Evolutionary conservation across 371 early-diverging fungal species (phyloP).

Genomic region (Mucor sp.): DNA sequence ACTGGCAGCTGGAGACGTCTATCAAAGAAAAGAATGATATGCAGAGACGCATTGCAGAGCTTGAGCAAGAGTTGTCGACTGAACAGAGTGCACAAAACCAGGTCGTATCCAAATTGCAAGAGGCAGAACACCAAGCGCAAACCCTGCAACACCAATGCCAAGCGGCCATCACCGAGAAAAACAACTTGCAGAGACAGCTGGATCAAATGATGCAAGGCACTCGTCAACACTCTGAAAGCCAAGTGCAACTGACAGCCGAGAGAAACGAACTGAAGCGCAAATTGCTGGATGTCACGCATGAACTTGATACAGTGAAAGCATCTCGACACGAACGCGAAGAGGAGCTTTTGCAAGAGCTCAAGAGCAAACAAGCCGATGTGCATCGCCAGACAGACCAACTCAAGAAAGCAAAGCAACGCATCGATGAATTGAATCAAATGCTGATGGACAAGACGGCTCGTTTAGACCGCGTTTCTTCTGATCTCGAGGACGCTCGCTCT

Average conservation of each 20-base stretch:
- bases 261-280: not conserved
- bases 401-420: conserved; percentile 3
- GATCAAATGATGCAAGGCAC: not conserved
- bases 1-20: not conserved
- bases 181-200: not conserved
- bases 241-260: not conserved
- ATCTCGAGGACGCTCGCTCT: not conserved
- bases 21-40: not conserved
- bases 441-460: not conserved
- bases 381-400: not conserved
- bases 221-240: conserved; percentile 1
- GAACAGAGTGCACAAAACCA: not conserved
- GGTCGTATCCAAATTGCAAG: too few relatives aligned
- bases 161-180: not conserved
- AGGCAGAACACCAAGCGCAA: not conserved
- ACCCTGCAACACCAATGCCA: not conserved
- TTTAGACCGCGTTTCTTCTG: not conserved
- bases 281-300: not conserved
- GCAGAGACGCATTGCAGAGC: not conserved
- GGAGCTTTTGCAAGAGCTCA: not conserved
- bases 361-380: not conserved
- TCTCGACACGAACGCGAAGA: not conserved
- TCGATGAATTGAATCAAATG: not conserved
- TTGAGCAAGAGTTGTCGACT: not conserved
- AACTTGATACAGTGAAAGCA: not conserved